These are phyloP conservation scores for Mucor saturninus DNA, from an alignment of 371 early-diverging fungal genomes.

Conservation along the genomic window DNA sequence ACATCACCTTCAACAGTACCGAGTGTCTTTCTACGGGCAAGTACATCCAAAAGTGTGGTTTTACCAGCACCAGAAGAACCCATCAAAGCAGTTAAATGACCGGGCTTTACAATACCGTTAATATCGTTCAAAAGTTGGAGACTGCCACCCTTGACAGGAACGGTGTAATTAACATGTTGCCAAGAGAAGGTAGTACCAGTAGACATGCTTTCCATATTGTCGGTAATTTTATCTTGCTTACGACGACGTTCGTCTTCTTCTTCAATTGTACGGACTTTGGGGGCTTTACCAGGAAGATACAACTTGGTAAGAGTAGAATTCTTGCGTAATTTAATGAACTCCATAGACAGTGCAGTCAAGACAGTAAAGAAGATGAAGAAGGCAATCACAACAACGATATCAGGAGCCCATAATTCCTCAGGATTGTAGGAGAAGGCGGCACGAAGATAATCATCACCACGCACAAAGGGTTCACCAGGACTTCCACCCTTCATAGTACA, in stretches of 20 bases:
- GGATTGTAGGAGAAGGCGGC: conserved; percentile 53
- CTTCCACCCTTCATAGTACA: conserved; percentile 66
- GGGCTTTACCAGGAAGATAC: conserved; percentile 48
- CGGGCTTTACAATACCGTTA: conserved; percentile 61
- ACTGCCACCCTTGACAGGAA: conserved; percentile 57
- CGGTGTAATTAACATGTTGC: conserved; percentile 58
- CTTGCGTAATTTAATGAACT: conserved; percentile 47
- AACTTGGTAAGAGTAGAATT: conserved; percentile 54
- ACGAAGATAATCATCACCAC: conserved; percentile 70
- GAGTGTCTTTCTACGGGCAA: conserved; percentile 78
- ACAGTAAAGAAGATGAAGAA: conserved; percentile 55
- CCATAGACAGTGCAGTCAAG: conserved; percentile 51
- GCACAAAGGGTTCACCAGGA: conserved; percentile 56
- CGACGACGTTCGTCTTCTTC: conserved; percentile 38
- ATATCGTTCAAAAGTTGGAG: conserved; percentile 57
- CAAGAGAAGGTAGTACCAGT: conserved; percentile 59
- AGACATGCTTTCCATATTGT: conserved; percentile 41
- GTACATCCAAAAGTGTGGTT: conserved; percentile 83
- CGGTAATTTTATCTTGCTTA: conserved; percentile 29
- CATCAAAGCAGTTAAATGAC: conserved; percentile 78
- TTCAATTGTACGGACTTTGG: conserved; percentile 31
- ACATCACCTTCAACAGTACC: conserved; percentile 75
- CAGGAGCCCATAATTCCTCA: conserved; percentile 40
- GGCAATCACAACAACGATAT: conserved; percentile 38
- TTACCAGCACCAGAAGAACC: conserved; percentile 90